phyloP scores from a whole-genome alignment of 2,329 filamentous ascomycete genomes.

The Pleomassaria siparia region DNA sequence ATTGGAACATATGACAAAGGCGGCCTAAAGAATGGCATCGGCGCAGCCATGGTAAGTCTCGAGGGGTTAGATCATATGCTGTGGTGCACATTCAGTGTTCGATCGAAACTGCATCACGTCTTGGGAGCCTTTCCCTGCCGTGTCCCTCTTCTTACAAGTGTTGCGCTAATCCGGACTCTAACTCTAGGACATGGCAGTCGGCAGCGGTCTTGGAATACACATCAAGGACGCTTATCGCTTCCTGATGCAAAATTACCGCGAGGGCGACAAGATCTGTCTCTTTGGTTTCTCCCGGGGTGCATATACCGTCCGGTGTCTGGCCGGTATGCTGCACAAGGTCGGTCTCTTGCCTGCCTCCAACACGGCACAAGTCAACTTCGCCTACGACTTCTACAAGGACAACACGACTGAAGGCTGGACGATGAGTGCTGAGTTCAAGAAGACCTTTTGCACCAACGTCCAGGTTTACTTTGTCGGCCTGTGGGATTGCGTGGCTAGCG shows the following conservation, averaged over 20 bases:
- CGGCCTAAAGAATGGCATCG: conserved; percentile 43
- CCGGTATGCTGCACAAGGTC: conserved; percentile 79
- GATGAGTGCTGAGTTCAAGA: conserved; percentile 48
- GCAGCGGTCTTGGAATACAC: conserved; percentile 46
- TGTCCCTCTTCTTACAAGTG: too few relatives aligned
- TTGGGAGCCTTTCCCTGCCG: too few relatives aligned
- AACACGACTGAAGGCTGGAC: conserved; percentile 44
- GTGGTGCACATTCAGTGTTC: not conserved
- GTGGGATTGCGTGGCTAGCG: conserved; percentile 46
- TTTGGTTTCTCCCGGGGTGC: conserved; percentile 49
- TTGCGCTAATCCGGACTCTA: too few relatives aligned
- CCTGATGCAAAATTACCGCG: conserved; percentile 47
- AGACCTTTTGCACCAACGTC: conserved; percentile 48
- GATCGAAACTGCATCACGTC: too few relatives aligned
- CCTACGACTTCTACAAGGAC: conserved; percentile 51
- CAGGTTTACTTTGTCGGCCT: conserved; percentile 48
- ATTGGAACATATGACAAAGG: conserved; percentile 49
- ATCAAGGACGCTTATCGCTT: conserved; percentile 42
- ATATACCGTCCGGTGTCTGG: conserved; percentile 54
- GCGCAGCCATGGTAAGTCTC: conserved; percentile 42
- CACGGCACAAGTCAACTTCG: conserved; percentile 26
- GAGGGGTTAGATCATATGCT: too few relatives aligned
- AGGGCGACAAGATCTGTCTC: conserved; percentile 47
- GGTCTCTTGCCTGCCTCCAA: conserved; percentile 62
- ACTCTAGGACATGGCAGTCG: conserved; percentile 49